These are phyloP conservation scores for Lecanosticta acicola DNA, from an alignment of 2,329 filamentous ascomycete genomes.

Conservation along the genomic window DNA sequence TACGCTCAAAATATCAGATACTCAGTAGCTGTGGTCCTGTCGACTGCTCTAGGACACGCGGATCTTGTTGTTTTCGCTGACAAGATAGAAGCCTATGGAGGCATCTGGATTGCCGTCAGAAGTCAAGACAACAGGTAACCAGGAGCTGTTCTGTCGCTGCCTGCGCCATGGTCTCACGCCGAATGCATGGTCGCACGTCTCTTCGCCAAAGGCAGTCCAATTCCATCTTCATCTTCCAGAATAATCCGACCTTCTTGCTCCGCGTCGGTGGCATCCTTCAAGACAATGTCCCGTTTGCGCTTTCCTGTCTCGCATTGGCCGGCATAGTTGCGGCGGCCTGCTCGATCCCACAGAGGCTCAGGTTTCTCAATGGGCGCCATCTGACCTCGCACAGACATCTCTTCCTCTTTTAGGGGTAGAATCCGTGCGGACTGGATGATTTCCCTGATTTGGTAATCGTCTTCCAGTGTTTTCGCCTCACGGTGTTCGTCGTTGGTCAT, in stretches of 20 bases:
- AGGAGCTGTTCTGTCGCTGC: too few species aligned
- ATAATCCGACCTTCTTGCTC: slow-evolving; percentile 1
- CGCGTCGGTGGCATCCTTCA: slow-evolving; percentile 1
- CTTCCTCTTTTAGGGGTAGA: slow-evolving; percentile 38
- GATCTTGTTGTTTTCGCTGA: too few species aligned
- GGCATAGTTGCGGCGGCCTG: slow-evolving; percentile 20
- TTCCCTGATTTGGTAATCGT: slow-evolving; percentile 53
- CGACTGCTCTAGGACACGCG: too few species aligned
- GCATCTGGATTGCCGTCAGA: too few species aligned
- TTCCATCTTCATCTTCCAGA: background rate
- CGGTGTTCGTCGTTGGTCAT: slow-evolving; percentile 62
- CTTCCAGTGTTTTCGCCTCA: slow-evolving; percentile 53
- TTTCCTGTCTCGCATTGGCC: slow-evolving; percentile 4
- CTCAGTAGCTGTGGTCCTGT: too few species aligned
- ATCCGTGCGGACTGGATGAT: slow-evolving; percentile 55
- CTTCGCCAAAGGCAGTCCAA: too few species aligned
- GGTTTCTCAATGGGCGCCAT: slow-evolving; percentile 39
- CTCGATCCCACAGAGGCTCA: slow-evolving; percentile 43
- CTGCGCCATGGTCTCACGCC: too few species aligned
- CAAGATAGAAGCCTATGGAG: too few species aligned
- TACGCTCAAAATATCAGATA: too few species aligned
- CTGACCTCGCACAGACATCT: slow-evolving; percentile 26
- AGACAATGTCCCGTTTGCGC: background rate
- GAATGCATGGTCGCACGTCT: too few species aligned
- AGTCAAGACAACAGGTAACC: too few species aligned